phyloP scores from a whole-genome alignment of 805 yeast genomes.

The Yarrowia keelungensis region DNA sequence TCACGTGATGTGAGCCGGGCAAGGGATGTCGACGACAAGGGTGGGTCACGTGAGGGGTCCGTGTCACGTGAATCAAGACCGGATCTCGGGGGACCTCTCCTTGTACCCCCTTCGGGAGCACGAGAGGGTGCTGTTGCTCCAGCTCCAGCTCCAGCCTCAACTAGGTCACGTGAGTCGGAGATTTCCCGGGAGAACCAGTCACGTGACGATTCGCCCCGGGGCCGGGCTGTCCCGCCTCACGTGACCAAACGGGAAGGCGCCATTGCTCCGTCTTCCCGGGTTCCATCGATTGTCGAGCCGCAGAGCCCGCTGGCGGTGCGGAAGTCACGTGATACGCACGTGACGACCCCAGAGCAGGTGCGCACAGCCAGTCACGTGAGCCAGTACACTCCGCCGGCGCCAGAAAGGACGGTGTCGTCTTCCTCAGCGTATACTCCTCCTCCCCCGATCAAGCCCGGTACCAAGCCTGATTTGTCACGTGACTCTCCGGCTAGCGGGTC shows the following conservation, averaged over 20 bases:
- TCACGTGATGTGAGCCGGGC: conserved; percentile 12
- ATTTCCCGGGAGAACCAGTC: not conserved
- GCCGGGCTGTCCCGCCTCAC: not conserved
- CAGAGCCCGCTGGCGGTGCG: not conserved
- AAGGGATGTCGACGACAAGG: not conserved
- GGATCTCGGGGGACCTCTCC: not conserved
- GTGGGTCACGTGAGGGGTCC: not conserved
- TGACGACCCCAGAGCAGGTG: not conserved
- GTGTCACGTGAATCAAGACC: not conserved
- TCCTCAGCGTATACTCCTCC: not conserved
- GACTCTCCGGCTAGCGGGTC: not conserved
- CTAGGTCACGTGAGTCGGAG: not conserved
- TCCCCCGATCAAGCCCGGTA: not conserved
- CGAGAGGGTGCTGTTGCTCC: conserved; percentile 17
- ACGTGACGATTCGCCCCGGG: conserved; percentile 16
- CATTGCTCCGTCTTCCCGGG: conserved; percentile 5
- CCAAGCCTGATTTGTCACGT: not conserved
- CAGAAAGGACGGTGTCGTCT: not conserved
- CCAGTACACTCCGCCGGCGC: conserved; percentile 1
- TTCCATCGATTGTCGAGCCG: conserved; percentile 10
- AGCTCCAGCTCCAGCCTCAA: not conserved
- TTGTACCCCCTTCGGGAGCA: not conserved
- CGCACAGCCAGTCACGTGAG: not conserved
- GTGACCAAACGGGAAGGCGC: conserved; percentile 5
- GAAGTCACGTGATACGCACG: conserved; percentile 3